Evolutionary conservation across 805 yeast genomes (phyloP).

Genomic region (Ogataea haglerorum): DNA sequence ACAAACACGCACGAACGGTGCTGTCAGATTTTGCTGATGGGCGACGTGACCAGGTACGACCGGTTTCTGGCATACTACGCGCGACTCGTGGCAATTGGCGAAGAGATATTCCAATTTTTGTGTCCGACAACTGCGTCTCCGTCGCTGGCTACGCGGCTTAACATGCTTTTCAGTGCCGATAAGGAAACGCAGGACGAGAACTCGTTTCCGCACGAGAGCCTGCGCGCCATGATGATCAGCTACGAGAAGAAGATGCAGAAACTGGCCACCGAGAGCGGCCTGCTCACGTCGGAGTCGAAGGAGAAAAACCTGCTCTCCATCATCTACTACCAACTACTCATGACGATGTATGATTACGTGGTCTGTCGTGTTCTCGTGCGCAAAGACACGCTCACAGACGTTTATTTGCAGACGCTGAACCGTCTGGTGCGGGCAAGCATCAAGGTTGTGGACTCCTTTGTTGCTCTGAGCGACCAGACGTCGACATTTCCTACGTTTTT

Average conservation of each 20-base stretch:
- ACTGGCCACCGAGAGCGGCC: constrained; percentile 39
- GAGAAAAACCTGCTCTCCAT: constrained; percentile 41
- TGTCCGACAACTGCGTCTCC: constrained; percentile 29
- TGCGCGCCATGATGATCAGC: constrained; percentile 33
- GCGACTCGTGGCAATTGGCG: constrained; percentile 45
- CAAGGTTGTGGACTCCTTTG: constrained; percentile 44
- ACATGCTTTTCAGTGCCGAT: constrained; percentile 4
- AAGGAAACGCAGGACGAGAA: constrained; percentile 9
- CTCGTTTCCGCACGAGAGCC: constrained; percentile 22
- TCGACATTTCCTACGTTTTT: constrained; percentile 47
- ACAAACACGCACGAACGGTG: constrained; percentile 41
- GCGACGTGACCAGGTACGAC: constrained; percentile 38
- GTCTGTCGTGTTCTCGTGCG: constrained; percentile 39
- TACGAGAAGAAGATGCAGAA: constrained; percentile 41
- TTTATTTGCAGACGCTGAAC: constrained; percentile 37
- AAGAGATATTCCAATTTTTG: constrained; percentile 43
- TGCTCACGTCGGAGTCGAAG: constrained; percentile 33
- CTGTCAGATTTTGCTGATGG: constrained; percentile 32
- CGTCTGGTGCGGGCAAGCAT: constrained; percentile 45
- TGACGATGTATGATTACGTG: constrained; percentile 50
- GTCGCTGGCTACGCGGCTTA: constrained; percentile 8
- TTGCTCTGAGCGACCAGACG: constrained; percentile 38
- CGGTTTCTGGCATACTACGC: constrained; percentile 44
- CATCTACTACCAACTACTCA: constrained; percentile 47
- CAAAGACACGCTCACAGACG: constrained; percentile 30